A percentile compares a stretch with the other conserved stretches of the same genome.
Conservation (phyloP, 306 rosid species). For the Pyrus pyrifolia region DNA sequence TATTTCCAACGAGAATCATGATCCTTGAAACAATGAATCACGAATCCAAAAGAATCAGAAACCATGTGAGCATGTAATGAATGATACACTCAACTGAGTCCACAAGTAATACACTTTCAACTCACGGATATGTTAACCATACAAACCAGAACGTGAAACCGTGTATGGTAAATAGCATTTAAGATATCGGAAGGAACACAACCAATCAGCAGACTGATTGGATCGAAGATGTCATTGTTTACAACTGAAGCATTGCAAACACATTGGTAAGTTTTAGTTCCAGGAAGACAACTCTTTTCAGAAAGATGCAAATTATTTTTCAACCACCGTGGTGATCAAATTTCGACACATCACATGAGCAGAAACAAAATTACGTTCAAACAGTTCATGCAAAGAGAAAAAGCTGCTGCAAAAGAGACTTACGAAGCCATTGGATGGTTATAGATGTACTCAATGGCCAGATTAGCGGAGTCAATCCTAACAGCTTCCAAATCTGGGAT, state of each 20-base stretch:
- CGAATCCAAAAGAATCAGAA: background rate
- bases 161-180: background rate
- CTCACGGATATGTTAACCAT: background rate
- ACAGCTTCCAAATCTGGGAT: constrained; percentile 94
- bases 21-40: background rate
- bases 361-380: constrained; percentile 13
- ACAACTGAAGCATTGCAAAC: background rate
- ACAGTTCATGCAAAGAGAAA: background rate
- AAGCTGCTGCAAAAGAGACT: background rate
- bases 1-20: background rate
- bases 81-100: background rate
- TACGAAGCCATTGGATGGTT: constrained; percentile 91
- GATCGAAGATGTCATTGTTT: background rate
- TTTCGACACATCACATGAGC: constrained; percentile 19
- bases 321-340: constrained; percentile 20
- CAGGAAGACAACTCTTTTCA: constrained; percentile 23
- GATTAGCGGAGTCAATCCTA: constrained; percentile 66
- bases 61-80: background rate
- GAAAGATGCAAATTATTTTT: constrained; percentile 46
- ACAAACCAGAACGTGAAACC: background rate
- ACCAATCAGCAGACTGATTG: background rate
- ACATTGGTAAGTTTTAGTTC: background rate
- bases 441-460: constrained; percentile 82
- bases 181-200: background rate
- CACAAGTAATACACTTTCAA: background rate